Evolutionary conservation across 805 yeast species (phyloP), one percentile per base, ranked within the genome.

Genomic region (Tetrapisispora arboricola): DNA sequence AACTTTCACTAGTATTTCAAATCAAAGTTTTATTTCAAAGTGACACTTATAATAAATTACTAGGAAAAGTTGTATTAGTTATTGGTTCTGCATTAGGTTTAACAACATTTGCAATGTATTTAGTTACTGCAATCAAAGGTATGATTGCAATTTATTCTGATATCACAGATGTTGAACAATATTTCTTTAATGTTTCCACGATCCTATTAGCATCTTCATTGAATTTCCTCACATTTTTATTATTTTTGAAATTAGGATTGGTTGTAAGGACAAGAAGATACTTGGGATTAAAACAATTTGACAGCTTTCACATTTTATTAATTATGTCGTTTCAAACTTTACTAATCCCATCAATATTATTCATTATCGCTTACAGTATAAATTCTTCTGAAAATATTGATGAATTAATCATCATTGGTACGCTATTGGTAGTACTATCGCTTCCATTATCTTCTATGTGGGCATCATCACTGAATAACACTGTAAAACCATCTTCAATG

Each of bases 381-480:
- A 50, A 61, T 18, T 41, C 60, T 19, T 50, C 52, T 33, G 49
- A 51, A 36, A 47, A 61, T 19, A 49, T 65, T 24, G 65, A 70
- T 49, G 56, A 70, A 28, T 45, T 77, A 48, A 57, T 71, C 19
- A 70, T 80, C 3, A 54, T 83, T 22, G 76, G 84, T 2, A 63
- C 76, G 2, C 64, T 83, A 19, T 49, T 86, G 6, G 78, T 82
- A 16, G 80, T 82, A 0, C 55, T 84, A 21, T 82, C 88, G 3
- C 65, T 87, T 40, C 96, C 96, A 1, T 60, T 88, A 37, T 77
- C 95, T 0, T 76, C 95, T 0, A 72, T 87, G 73, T 87, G 96
- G 96, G 94, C 96, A 0, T 66, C 80, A 4, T 67, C 86, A 2
- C 69, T 80, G 1, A 78, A 79, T 50, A 74, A 73, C 42, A 54